phyloP scores from a whole-genome alignment of 768 basidiomycete genomes.

The Pisolithus albus region DNA sequence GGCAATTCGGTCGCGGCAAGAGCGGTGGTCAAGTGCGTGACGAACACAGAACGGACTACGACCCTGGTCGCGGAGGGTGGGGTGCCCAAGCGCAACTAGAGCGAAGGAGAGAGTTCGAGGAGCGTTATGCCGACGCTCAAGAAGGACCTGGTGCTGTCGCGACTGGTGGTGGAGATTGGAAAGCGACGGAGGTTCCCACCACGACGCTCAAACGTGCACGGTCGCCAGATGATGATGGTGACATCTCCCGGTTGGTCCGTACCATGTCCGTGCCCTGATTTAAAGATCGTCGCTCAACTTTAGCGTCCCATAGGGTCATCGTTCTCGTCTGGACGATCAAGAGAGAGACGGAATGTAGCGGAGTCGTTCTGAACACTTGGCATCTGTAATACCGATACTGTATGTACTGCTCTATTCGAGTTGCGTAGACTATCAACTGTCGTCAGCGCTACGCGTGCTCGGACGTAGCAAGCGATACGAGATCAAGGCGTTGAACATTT shows the following conservation, averaged over 20 bases:
- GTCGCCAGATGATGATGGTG: conserved; percentile 75
- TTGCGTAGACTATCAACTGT: conserved; percentile 8
- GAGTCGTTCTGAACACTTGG: conserved; percentile 10
- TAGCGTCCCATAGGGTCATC: conserved; percentile 39
- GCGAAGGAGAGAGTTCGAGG: conserved; percentile 75
- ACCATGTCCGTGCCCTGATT: neutral
- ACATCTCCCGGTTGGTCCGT: conserved; percentile 50
- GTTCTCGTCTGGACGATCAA: conserved; percentile 54
- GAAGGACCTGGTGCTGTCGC: conserved; percentile 79
- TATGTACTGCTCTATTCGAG: conserved; percentile 5
- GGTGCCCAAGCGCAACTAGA: conserved; percentile 83
- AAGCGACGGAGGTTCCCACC: conserved; percentile 48
- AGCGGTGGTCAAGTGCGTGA: conserved; percentile 96
- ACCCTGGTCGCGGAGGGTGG: conserved; percentile 93
- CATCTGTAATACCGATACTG: conserved; percentile 17
- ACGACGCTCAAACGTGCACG: conserved; percentile 57
- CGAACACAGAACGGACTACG: conserved; percentile 95
- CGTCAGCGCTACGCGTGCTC: conserved; percentile 7
- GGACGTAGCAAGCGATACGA: neutral
- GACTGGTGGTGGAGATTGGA: conserved; percentile 83
- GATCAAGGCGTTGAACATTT: conserved; percentile 7
- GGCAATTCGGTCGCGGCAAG: conserved; percentile 96
- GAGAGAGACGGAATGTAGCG: conserved; percentile 67
- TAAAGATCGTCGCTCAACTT: conserved; percentile 1
- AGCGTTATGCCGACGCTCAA: conserved; percentile 75